Evolutionary conservation across 345 rosid species (phyloP), one percentile per base, ranked within the genome.

Genomic region (Lepidium africanum): DNA sequence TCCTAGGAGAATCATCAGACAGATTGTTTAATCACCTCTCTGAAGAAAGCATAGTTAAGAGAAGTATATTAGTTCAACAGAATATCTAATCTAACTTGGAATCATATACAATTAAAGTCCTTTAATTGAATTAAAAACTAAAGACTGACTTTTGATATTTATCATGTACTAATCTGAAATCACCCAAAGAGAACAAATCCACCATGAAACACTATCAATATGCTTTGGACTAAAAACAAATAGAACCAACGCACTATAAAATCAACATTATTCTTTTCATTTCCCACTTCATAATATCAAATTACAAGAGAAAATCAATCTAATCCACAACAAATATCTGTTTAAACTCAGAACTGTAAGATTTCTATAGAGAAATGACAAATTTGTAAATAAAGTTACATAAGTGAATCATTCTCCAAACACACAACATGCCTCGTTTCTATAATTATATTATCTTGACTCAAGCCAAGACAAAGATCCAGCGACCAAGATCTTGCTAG

Each of bases 381-480:
- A 33, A 45, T 23, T 9, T 21, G 58, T 69, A 47, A 10, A 37
- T 58, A 47, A 69, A 25, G 56, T 57, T 57, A 58, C 73, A 69
- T 15, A 57, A n/a, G 17, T n/a, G 52, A 60, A 42, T 50, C 42
- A 38, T 11, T 46, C 47, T 49, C 47, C 30, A 36, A 35, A 10
- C 63, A 63, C 8, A 63, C 4, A 45, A 37, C 41, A 36, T 63
- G 21, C 17, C 37, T 59, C 41, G 27, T 2, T 58, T 45, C 33
- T 59, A 33, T 64, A 38, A n/a, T 7, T 21, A 7, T 38, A 59
- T 67, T 56, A 67, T 54, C 68, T 79, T 17, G 90, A 83, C 75
- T 92, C 96, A 12, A 82, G 85, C 95, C 95, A 91, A 11, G 87
- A 75, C 79, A 91, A 74, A 39, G 92, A 83, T 63, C 96, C 97